These are phyloP conservation scores for Phanerochaete sordida DNA, from an alignment of 768 basidiomycete genomes.

Conservation along the genomic window DNA sequence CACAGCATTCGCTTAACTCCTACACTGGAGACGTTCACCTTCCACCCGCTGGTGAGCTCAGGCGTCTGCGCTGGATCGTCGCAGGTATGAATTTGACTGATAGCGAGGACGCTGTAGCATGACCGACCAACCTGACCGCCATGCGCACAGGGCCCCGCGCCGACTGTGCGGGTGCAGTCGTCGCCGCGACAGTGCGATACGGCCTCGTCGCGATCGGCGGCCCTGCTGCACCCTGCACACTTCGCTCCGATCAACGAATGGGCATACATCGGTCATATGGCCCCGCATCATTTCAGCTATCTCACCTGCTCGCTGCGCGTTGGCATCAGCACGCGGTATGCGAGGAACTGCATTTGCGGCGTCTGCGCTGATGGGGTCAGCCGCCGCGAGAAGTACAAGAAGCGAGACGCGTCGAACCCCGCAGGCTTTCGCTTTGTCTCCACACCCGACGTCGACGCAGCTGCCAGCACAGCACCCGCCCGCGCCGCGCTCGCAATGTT, in stretches of 20 bases:
- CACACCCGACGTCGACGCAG: background rate
- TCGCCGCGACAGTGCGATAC: background rate
- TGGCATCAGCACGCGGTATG: slow-evolving; percentile 1
- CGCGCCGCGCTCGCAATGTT: slow-evolving; percentile 2
- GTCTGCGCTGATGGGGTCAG: background rate
- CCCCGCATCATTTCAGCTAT: background rate
- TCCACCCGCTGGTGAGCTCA: too few species aligned
- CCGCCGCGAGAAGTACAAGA: slow-evolving; percentile 7
- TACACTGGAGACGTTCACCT: too few species aligned
- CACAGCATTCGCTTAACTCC: too few species aligned
- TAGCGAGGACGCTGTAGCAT: background rate
- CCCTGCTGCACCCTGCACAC: background rate
- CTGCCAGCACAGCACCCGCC: background rate
- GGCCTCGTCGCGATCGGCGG: background rate
- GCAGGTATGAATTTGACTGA: background rate
- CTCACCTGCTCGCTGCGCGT: background rate
- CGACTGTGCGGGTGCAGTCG: background rate
- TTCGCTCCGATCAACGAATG: slow-evolving; percentile 3
- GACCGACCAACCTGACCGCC: background rate
- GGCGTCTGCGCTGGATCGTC: too few species aligned
- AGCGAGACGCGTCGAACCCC: background rate
- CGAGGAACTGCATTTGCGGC: background rate
- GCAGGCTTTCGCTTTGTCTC: background rate
- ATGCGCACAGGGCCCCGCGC: background rate
- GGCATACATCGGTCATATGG: background rate